These are phyloP conservation scores for Helenozyma baotianmanensis DNA, from an alignment of 805 yeast species.

Conservation along the genomic window DNA sequence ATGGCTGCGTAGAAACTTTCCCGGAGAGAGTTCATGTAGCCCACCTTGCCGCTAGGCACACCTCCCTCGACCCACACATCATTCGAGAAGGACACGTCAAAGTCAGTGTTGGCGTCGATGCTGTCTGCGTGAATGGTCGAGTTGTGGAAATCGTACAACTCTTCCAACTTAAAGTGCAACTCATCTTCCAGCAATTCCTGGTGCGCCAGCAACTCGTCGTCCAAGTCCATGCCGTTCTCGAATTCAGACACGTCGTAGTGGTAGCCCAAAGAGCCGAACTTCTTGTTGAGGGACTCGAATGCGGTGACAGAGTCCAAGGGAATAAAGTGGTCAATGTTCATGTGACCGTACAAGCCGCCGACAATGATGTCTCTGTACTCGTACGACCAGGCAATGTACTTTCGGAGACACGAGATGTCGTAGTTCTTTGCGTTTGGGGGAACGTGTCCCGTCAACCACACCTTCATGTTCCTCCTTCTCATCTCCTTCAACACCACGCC, in stretches of 20 bases:
- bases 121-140: conserved; percentile 7
- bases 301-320: conserved; percentile 72
- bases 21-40: conserved; percentile 56
- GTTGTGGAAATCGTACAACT: background rate
- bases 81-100: conserved; percentile 17
- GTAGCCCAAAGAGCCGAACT: conserved; percentile 12
- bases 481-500: conserved; percentile 70
- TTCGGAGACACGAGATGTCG: conserved; percentile 68
- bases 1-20: conserved; percentile 48
- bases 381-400: conserved; percentile 74
- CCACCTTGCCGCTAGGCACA: conserved; percentile 60
- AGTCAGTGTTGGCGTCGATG: conserved; percentile 9
- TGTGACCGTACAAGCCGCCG: conserved; percentile 84
- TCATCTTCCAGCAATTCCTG: conserved; percentile 12
- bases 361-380: conserved; percentile 80
- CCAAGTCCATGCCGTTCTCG: conserved; percentile 8
- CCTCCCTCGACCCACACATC: conserved; percentile 47
- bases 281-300: conserved; percentile 43
- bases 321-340: conserved; percentile 84
- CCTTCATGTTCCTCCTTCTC: conserved; percentile 71
- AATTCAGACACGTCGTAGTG: conserved; percentile 1
- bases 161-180: conserved; percentile 10
- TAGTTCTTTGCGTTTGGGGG: conserved; percentile 80
- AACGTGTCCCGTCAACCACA: conserved; percentile 85
- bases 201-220: background rate